Conservation (phyloP, 2,329 filamentous ascomycete genomes). For the Talaromyces sp. region DNA sequence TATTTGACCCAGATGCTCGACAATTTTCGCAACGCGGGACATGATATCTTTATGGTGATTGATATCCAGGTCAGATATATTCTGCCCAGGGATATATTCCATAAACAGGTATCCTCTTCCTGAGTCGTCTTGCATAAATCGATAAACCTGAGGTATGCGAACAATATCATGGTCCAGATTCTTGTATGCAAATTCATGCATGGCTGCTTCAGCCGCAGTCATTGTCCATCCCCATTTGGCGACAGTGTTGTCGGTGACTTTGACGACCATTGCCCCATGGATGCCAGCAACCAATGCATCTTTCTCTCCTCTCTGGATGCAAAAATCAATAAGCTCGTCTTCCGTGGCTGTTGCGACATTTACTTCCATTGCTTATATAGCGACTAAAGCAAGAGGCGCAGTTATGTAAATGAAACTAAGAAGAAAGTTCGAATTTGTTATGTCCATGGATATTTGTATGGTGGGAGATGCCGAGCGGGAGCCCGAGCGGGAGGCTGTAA, state of each 20-base stretch:
- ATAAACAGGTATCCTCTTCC: conserved; percentile 22
- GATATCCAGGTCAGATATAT: conserved; percentile 16
- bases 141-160: conserved; percentile 20
- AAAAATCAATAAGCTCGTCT: not conserved
- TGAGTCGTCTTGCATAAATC: conserved; percentile 17
- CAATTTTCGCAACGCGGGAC: conserved; percentile 17
- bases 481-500: too few relatives aligned
- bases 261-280: conserved; percentile 1
- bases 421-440: not conserved
- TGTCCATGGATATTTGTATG: too few relatives aligned
- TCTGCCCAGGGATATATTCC: conserved; percentile 21
- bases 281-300: not conserved
- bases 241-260: conserved; percentile 17
- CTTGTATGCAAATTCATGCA: conserved; percentile 19
- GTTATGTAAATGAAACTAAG: not conserved
- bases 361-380: not conserved
- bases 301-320: conserved; percentile 1
- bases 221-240: conserved; percentile 20
- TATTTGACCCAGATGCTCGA: conserved; percentile 17
- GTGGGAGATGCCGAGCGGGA: too few relatives aligned
- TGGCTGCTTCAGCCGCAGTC: conserved; percentile 18
- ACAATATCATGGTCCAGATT: conserved; percentile 18
- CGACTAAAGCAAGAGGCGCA: not conserved
- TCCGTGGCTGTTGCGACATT: not conserved
- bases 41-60: conserved; percentile 14